Evolutionary conservation across 2,329 filamentous ascomycete genomes (phyloP).

Genomic region (Colletotrichum lindemuthianum): DNA sequence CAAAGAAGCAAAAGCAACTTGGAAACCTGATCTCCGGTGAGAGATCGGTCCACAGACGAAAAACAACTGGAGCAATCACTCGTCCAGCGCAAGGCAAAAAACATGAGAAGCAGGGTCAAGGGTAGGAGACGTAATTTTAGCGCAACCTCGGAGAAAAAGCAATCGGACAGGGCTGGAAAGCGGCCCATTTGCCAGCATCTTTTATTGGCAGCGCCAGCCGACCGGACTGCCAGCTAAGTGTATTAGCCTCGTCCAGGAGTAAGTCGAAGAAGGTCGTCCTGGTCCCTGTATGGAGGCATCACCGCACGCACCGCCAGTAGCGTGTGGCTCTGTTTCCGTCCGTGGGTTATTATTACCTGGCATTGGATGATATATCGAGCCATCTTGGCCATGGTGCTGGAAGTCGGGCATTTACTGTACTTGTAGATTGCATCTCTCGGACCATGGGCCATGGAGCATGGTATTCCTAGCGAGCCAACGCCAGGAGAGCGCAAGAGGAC

Average conservation of each 20-base stretch:
- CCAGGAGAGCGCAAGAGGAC: no score
- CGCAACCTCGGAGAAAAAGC: conserved; percentile 26
- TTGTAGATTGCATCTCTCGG: conserved; percentile 5
- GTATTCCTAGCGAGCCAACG: no score
- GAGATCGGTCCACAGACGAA: conserved; percentile 9
- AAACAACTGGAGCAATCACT: conserved; percentile 11
- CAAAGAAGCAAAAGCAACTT: conserved; percentile 14
- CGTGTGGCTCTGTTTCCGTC: conserved; percentile 7
- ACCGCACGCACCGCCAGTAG: not conserved
- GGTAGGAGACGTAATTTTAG: conserved; percentile 12
- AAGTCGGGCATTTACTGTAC: not conserved
- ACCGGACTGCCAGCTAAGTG: conserved; percentile 22
- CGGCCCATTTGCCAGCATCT: conserved; percentile 32
- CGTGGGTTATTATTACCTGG: no score
- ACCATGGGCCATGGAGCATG: no score
- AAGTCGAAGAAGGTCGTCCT: conserved; percentile 27
- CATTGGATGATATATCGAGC: not conserved
- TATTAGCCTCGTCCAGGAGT: conserved; percentile 14
- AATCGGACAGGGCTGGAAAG: conserved; percentile 28
- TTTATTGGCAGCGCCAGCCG: conserved; percentile 31
- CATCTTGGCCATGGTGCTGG: not conserved
- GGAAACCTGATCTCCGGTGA: conserved; percentile 8
- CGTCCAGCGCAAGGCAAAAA: conserved; percentile 13
- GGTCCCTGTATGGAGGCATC: conserved; percentile 10
- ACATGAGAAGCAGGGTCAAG: conserved; percentile 14